Conservation (phyloP, 176 grass and related monocot species). For the Avena atlantica region DNA sequence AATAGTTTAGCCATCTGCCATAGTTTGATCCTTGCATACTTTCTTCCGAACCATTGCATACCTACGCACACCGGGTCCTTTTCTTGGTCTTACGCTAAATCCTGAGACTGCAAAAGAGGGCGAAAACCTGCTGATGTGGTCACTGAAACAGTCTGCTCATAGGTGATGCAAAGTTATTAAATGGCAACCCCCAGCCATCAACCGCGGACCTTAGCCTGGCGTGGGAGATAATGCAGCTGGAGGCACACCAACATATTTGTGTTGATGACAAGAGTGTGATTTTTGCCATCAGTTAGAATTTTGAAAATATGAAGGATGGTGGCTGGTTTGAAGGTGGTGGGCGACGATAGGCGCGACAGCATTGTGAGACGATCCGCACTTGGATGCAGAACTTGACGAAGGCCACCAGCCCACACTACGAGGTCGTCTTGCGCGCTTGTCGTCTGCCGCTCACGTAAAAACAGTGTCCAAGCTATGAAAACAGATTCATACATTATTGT, state of each 20-base stretch:
- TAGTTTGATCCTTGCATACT: no score
- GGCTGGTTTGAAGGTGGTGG: slow-evolving; percentile 47
- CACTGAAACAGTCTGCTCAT: slow-evolving; percentile 60
- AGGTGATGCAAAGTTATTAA: slow-evolving; percentile 70
- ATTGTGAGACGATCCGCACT: slow-evolving; percentile 50
- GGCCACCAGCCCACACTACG: slow-evolving; percentile 80
- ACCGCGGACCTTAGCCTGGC: slow-evolving; percentile 87
- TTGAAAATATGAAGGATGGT: not conserved
- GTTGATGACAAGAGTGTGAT: not conserved
- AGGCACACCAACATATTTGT: slow-evolving; percentile 45
- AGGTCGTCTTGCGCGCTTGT: slow-evolving; percentile 51
- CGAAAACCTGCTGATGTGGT: slow-evolving; percentile 57
- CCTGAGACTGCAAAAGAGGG: slow-evolving; percentile 61
- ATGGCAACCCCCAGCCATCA: slow-evolving; percentile 68
- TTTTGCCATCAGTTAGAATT: not conserved
- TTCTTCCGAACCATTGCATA: no score
- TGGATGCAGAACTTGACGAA: slow-evolving; percentile 90
- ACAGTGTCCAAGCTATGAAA: slow-evolving; percentile 50
- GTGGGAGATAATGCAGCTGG: slow-evolving; percentile 90
- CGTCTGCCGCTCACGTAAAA: slow-evolving; percentile 20
- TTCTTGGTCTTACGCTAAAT: slow-evolving; percentile 53
- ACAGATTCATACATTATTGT: not conserved
- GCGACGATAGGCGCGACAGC: slow-evolving; percentile 55
- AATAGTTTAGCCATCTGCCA: no score
- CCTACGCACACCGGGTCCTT: slow-evolving; percentile 37